phyloP scores from a whole-genome alignment of 257 asterid genomes.

The Nicotiana noctiflora region DNA sequence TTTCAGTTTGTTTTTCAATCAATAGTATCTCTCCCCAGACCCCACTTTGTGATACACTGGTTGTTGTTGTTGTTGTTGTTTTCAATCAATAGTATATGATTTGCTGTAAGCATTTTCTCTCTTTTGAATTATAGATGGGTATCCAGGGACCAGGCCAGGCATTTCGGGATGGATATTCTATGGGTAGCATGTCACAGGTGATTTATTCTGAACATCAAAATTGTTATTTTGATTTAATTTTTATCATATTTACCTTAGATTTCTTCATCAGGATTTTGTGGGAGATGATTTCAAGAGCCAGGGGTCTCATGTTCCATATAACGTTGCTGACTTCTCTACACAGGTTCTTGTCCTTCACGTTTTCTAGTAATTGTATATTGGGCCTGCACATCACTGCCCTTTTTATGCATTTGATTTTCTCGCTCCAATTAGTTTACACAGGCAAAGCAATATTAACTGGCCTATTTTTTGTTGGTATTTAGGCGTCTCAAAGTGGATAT shows the following conservation, averaged over 20 bases:
- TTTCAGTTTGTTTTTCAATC: conserved; percentile 7
- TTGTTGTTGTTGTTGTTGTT: no score
- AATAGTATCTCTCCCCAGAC: no score
- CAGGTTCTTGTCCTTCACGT: conserved; percentile 44
- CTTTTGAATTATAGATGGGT: conserved; percentile 21
- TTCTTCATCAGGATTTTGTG: conserved; percentile 66
- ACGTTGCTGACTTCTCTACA: conserved; percentile 77
- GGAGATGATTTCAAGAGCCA: conserved; percentile 97
- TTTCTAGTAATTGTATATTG: background rate
- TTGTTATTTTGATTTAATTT: background rate
- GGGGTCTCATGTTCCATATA: conserved; percentile 94
- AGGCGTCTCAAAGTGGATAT: conserved; percentile 96
- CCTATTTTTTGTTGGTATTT: conserved; percentile 7
- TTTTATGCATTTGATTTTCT: background rate
- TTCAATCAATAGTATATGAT: background rate
- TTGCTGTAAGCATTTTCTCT: background rate
- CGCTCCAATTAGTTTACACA: background rate
- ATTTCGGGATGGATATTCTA: conserved; percentile 77
- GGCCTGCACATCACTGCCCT: background rate
- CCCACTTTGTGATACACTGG: no score
- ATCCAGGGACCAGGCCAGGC: conserved; percentile 70
- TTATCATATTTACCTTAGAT: conserved; percentile 9
- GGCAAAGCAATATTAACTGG: background rate
- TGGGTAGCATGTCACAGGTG: conserved; percentile 98
- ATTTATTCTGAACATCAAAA: background rate